These are phyloP conservation scores for Macrophomina pseudophaseolina DNA, from an alignment of 2,329 filamentous ascomycete species.

Conservation along the genomic window DNA sequence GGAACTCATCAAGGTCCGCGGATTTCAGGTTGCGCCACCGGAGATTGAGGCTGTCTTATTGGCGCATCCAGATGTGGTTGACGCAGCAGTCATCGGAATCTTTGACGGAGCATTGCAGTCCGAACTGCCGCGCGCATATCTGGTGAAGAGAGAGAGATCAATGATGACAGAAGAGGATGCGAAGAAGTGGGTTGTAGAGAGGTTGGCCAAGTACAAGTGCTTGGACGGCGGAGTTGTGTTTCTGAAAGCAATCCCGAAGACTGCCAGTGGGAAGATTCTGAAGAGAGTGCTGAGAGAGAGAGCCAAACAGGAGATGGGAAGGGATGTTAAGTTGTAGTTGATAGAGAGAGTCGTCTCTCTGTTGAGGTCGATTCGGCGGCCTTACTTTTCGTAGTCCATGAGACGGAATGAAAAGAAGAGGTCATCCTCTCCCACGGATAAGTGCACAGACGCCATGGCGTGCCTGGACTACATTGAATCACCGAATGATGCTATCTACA, in stretches of 20 bases:
- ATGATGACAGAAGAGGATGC: constrained; percentile 46
- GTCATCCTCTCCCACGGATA: too few relatives aligned
- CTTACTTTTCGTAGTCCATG: too few relatives aligned
- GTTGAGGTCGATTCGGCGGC: too few relatives aligned
- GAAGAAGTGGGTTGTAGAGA: constrained; percentile 44
- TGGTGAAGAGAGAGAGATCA: constrained; percentile 45
- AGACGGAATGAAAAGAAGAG: too few relatives aligned
- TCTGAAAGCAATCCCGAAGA: constrained; percentile 43
- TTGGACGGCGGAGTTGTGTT: constrained; percentile 54
- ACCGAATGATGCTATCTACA: too few relatives aligned
- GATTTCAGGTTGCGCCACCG: constrained; percentile 45
- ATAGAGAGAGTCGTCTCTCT: too few relatives aligned
- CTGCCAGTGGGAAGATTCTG: constrained; percentile 34
- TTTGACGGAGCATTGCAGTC: constrained; percentile 36
- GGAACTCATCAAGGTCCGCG: constrained; percentile 46
- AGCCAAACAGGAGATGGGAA: constrained; percentile 48
- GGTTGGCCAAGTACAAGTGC: constrained; percentile 54
- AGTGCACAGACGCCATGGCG: too few relatives aligned
- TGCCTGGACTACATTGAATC: too few relatives aligned
- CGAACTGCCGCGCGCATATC: constrained; percentile 54
- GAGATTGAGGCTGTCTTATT: constrained; percentile 44
- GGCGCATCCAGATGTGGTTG: constrained; percentile 37
- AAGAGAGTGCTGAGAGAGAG: constrained; percentile 54
- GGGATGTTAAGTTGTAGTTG: constrained; percentile 35
- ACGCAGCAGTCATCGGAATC: constrained; percentile 43